Evolutionary conservation across 805 yeast genomes (phyloP), one percentile per base, ranked within the genome.

Genomic region (Huiozyma naganishii): DNA sequence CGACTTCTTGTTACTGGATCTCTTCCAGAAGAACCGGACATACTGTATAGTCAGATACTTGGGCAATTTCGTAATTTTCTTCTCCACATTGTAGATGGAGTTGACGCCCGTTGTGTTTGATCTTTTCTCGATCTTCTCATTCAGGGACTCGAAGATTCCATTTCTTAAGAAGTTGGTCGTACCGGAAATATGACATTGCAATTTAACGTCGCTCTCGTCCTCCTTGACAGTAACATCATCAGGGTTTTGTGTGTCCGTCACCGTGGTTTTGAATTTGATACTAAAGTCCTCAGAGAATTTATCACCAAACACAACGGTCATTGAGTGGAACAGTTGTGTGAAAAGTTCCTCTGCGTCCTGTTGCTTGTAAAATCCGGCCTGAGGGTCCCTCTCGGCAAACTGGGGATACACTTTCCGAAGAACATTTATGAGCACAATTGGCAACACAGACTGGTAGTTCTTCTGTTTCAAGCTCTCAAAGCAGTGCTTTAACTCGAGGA

Each of bases 311-410:
- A 70, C 72, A 23, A 63, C 55, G 33, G 72, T 62, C 47, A 86
- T 62, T 30, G 72, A 65, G 32, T 69, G 66, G 49, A 89, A 65
- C 41, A 92, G 72, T 61, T 83, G 90, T 6, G 96, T 81, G 66
- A 79, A 88, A 12, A 90, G 83, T 62, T 92, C 99, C 67, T 92
- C 99, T 0, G 98, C 98, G 68, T 92, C 99, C 66, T 92, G 99
- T 67, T 92, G 98, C 64, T 86, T 88, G 59, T 74, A 83, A 45
- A 73, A 66, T 1, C 97, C 97, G 37, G 69, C 65, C 41, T 70
- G 68, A 29, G 68, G 66, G 48, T 77, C 82, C 47, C 78, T 76
- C 60, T 90, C 97, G 37, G 83, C 84, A 64, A 92, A 92, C 65
- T 92, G 97, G 1, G 97, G 97, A 58, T 77, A 83, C 12, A 69